phyloP scores from a whole-genome alignment of 2,329 filamentous ascomycete species.

The Zymoseptoria tritici region DNA sequence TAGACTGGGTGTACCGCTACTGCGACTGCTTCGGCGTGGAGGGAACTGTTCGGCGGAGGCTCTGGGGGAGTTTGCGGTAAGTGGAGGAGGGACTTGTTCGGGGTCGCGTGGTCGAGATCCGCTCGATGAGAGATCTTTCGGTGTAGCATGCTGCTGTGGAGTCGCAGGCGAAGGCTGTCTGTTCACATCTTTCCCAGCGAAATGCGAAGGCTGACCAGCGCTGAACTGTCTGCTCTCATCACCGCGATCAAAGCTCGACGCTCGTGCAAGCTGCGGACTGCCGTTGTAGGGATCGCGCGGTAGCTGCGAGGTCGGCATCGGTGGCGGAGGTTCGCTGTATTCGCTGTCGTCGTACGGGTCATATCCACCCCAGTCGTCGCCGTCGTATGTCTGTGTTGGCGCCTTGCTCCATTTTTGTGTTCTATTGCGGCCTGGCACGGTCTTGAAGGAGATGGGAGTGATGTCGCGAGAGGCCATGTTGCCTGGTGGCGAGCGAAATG shows the following conservation, averaged over 20 bases:
- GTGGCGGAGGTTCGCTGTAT: slow-evolving; percentile 37
- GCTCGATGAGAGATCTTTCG: slow-evolving; percentile 2
- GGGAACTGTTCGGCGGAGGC: slow-evolving; percentile 43
- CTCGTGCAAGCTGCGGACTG: slow-evolving; percentile 4
- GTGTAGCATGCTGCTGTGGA: neutral
- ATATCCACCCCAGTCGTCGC: slow-evolving; percentile 80
- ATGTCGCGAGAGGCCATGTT: slow-evolving; percentile 17
- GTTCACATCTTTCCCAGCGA: neutral
- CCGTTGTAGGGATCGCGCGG: neutral
- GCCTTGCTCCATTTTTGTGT: slow-evolving; percentile 95
- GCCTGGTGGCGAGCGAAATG: neutral
- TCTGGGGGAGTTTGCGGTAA: slow-evolving; percentile 35
- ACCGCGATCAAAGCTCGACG: slow-evolving; percentile 47
- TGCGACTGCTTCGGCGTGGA: slow-evolving; percentile 56
- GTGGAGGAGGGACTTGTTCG: slow-evolving; percentile 42
- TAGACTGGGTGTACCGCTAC: slow-evolving; percentile 34
- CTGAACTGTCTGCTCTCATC: slow-evolving; percentile 47
- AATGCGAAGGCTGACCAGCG: slow-evolving; percentile 3
- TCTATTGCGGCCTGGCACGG: slow-evolving; percentile 81
- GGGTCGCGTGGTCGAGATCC: slow-evolving; percentile 35
- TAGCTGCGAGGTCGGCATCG: slow-evolving; percentile 15
- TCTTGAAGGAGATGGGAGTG: slow-evolving; percentile 55
- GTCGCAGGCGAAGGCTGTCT: neutral
- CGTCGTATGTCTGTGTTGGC: slow-evolving; percentile 77
- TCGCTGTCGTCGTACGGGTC: slow-evolving; percentile 51